These are phyloP conservation scores for Neonothopanus nambi DNA, from an alignment of 1,284 basidiomycete genomes.

Conservation along the genomic window DNA sequence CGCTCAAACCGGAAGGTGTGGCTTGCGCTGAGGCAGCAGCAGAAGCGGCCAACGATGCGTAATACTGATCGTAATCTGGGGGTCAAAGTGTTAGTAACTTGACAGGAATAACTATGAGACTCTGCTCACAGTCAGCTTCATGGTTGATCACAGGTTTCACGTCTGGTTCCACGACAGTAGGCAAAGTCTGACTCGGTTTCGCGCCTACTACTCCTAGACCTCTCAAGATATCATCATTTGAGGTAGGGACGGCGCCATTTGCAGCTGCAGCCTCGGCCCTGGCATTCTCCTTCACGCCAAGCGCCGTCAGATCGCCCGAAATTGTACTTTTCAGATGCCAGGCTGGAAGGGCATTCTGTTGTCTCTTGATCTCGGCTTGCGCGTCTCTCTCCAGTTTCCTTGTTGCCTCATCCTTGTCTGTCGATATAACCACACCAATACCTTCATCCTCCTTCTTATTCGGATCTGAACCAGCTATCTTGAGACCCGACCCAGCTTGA, in stretches of 20 bases:
- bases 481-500: conserved; percentile 56
- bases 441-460: conserved; percentile 66
- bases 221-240: conserved; percentile 69
- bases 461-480: conserved; percentile 69
- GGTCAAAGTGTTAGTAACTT: background rate
- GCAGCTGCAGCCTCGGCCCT: conserved; percentile 40
- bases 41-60: conserved; percentile 70
- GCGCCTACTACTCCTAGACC: conserved; percentile 58
- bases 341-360: conserved; percentile 88
- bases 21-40: conserved; percentile 54
- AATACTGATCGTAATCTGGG: conserved; percentile 76
- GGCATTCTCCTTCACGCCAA: conserved; percentile 73
- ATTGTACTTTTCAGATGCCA: conserved; percentile 97
- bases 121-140: conserved; percentile 62
- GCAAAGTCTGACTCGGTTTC: conserved; percentile 29
- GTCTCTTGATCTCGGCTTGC: conserved; percentile 74
- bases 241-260: conserved; percentile 33
- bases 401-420: conserved; percentile 79
- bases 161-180: conserved; percentile 42
- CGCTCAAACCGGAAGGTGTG: conserved; percentile 52
- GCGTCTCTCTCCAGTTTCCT: conserved; percentile 65
- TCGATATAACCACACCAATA: conserved; percentile 77
- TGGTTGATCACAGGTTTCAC: conserved; percentile 58
- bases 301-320: conserved; percentile 85
- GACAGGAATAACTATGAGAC: background rate